A percentile compares a stretch with the other conserved stretches of the same genome.
Conservation (phyloP, 768 basidiomycete genomes). For the Cystobasidium ongulense region DNA sequence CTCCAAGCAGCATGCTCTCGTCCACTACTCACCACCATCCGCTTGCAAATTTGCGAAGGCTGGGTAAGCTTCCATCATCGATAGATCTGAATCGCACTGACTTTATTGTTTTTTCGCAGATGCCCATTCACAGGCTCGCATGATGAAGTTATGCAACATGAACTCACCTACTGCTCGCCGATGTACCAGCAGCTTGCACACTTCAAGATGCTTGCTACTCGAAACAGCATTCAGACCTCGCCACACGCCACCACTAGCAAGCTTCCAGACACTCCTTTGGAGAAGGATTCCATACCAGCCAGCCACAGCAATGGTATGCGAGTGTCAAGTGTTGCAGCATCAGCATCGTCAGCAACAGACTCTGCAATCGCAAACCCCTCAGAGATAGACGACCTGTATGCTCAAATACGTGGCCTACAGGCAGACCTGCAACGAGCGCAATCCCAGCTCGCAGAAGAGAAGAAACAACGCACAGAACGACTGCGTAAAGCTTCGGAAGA, state of each 20-base stretch:
- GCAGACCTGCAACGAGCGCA: constrained; percentile 5
- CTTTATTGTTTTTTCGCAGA: background rate
- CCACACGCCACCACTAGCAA: background rate
- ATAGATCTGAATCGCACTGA: background rate
- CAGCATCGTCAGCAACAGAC: no score
- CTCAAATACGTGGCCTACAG: constrained; percentile 3
- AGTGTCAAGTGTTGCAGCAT: no score
- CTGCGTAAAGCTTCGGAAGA: constrained; percentile 3
- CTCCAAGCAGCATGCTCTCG: background rate
- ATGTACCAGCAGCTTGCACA: constrained; percentile 23
- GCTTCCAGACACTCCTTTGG: background rate
- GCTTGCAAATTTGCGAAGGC: constrained; percentile 19
- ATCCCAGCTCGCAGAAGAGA: constrained; percentile 18
- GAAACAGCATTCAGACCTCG: background rate
- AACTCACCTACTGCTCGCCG: constrained; percentile 19
- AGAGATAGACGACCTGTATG: background rate
- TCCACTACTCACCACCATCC: background rate
- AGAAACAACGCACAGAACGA: constrained; percentile 23
- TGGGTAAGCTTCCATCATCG: background rate
- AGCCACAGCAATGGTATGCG: no score
- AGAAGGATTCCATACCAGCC: background rate
- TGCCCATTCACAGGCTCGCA: constrained; percentile 19
- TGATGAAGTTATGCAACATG: background rate
- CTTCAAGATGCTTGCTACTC: constrained; percentile 17
- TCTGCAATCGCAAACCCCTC: no score